phyloP scores from a whole-genome alignment of 2,329 filamentous ascomycete genomes.

The Apiospora rasikravindrae region DNA sequence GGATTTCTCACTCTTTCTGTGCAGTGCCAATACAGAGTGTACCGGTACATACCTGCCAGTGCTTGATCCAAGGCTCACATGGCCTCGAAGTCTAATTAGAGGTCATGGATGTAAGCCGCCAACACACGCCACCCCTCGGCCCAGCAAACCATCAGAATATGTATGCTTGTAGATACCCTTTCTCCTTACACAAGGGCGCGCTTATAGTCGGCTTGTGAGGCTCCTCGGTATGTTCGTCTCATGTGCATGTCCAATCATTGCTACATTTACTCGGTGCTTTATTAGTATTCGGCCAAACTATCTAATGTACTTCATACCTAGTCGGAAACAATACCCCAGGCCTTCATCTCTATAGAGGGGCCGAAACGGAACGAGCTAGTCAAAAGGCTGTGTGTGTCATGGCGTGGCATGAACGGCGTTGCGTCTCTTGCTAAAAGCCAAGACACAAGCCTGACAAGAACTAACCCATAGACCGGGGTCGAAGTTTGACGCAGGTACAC shows the following conservation, averaged over 20 bases:
- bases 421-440: not conserved
- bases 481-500: constrained; percentile 9
- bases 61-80: not conserved
- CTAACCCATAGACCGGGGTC: not conserved
- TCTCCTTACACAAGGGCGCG: not conserved
- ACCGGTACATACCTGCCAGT: not conserved
- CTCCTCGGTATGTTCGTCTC: not conserved
- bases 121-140: not conserved
- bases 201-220: not conserved
- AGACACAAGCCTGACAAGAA: not conserved
- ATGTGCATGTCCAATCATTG: not conserved
- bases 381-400: not conserved
- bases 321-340: not conserved
- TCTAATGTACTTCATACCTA: too few relatives aligned
- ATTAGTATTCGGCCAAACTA: not conserved
- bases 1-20: too few relatives aligned
- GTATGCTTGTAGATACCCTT: not conserved
- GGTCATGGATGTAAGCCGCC: not conserved
- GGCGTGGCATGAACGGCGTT: not conserved
- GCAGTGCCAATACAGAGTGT: not conserved
- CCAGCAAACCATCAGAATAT: not conserved
- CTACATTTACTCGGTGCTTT: not conserved
- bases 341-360: not conserved
- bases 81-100: constrained; percentile 2
- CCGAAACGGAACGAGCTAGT: not conserved